Base-by-base conservation (phyloP, 2,329 filamentous ascomycete species). In the Karstenula rhodostoma region DNA sequence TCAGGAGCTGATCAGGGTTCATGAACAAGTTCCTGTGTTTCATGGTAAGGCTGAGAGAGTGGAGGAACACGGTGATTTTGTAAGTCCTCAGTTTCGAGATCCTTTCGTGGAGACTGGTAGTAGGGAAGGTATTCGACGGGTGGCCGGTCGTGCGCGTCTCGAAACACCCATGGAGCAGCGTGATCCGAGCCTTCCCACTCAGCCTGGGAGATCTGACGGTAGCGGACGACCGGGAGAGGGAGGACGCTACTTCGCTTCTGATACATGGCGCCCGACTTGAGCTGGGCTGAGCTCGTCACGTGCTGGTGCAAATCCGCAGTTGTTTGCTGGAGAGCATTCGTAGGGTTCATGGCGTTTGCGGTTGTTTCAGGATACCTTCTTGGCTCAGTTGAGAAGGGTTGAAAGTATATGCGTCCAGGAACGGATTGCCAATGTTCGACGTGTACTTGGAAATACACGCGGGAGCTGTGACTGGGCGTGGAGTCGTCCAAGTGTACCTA, bases 1-100 rank as follows among this genome's bases (percentile, higher is more conserved):
- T 13, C 49, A 54, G 23, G 32, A 29, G 15, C 7, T 58, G 17
- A 54, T 58, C 49, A 54, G 35, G 23, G 23, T 17, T 22, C 25
- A 40, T 23, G 57, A 58, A 43, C 42, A 33, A 19, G 2, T 10
- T 6, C 27, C 29, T 4, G n/a, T 47, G 1, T 5, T 22, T 2
- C 2, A 58, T 19, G 22, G 29, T 17, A 12, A 51, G 17, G n/a
- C 23, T 13, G 22, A 25, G 13, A 29, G 12, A 32, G 8, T 6
- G 29, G 4, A 10, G 7, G 29, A 10, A 6, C 29, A 32, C 2
- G 29, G 37, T 40, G 15, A 4, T 17, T 17, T 15, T 40, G 37
- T 40, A 17, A 9, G 17, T 17, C 1, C n/a, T 7, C 37, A n/a
- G 37, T 40, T 40, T 19, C 37, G 37, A n/a, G 37, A 40, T n/a